phyloP scores from a whole-genome alignment of 768 basidiomycete genomes.

The Psilocybe tampanensis region DNA sequence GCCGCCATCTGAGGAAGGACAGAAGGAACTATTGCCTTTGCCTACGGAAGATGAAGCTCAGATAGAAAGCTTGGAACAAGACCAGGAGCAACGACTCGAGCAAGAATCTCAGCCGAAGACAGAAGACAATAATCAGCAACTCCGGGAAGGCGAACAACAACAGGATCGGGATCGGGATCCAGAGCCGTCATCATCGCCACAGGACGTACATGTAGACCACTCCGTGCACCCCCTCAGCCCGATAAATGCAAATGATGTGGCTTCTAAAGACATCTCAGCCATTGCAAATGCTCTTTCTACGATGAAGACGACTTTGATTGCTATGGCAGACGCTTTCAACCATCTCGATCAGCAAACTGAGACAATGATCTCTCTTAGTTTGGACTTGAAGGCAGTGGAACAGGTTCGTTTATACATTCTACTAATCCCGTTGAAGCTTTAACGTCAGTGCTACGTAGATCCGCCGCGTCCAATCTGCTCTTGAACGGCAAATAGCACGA shows the following conservation, averaged over 20 bases:
- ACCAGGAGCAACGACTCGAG: not conserved
- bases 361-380: constrained; percentile 42
- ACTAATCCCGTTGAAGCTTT: not conserved
- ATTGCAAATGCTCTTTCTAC: constrained; percentile 46
- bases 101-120: not conserved
- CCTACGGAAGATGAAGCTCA: not conserved
- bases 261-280: constrained; percentile 41
- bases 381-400: constrained; percentile 44
- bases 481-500: constrained; percentile 39
- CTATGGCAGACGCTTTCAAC: constrained; percentile 46
- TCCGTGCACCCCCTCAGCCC: not conserved
- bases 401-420: constrained; percentile 37
- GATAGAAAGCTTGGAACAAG: not conserved
- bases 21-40: too few species aligned
- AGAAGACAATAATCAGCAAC: not conserved
- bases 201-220: not conserved
- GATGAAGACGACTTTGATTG: constrained; percentile 45
- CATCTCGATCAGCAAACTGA: constrained; percentile 47
- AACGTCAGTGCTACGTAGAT: constrained; percentile 34
- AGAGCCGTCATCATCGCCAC: not conserved
- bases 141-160: not conserved
- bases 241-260: constrained; percentile 22
- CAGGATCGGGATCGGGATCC: not conserved
- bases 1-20: not conserved
- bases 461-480: constrained; percentile 33